These are phyloP conservation scores for Colletotrichum magnum DNA, from an alignment of 2,329 filamentous ascomycete species.

Conservation along the genomic window DNA sequence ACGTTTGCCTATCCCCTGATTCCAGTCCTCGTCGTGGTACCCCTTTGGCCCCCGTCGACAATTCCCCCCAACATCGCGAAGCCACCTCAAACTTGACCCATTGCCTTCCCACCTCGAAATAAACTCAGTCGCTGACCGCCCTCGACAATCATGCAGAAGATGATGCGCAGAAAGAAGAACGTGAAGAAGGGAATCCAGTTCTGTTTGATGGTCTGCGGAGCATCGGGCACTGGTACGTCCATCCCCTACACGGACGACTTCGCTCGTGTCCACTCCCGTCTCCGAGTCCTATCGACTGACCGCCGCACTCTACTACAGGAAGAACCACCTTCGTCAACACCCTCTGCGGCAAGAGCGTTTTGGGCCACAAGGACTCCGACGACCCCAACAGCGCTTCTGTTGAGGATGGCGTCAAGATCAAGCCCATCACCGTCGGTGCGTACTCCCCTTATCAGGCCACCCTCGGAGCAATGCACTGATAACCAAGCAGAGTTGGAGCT, in stretches of 20 bases:
- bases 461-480: conserved; percentile 15
- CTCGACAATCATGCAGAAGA: conserved; percentile 71
- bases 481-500: conserved; percentile 83
- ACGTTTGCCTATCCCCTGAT: conserved; percentile 30
- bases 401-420: conserved; percentile 98
- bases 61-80: conserved; percentile 29
- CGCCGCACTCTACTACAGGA: conserved; percentile 66
- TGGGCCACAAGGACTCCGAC: conserved; percentile 92
- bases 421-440: conserved; percentile 95
- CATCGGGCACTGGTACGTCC: conserved; percentile 92
- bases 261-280: conserved; percentile 1
- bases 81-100: conserved; percentile 21
- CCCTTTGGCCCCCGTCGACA: conserved; percentile 23
- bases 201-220: conserved; percentile 99
- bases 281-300: conserved; percentile 23
- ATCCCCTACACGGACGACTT: conserved; percentile 39
- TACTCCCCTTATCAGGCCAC: conserved; percentile 23
- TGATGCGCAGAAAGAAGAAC: conserved; percentile 99
- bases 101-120: conserved; percentile 28
- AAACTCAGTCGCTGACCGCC: conserved; percentile 47
- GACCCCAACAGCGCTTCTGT: conserved; percentile 90
- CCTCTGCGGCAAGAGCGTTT: conserved; percentile 94
- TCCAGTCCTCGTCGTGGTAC: not conserved
- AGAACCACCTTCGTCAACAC: conserved; percentile 99
- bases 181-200: conserved; percentile 99